Percentiles rank a stretch among this genome's conserved stretches.
Conservation (phyloP, 495 filamentous ascomycete species). For the Alectoria sarmentosa region DNA sequence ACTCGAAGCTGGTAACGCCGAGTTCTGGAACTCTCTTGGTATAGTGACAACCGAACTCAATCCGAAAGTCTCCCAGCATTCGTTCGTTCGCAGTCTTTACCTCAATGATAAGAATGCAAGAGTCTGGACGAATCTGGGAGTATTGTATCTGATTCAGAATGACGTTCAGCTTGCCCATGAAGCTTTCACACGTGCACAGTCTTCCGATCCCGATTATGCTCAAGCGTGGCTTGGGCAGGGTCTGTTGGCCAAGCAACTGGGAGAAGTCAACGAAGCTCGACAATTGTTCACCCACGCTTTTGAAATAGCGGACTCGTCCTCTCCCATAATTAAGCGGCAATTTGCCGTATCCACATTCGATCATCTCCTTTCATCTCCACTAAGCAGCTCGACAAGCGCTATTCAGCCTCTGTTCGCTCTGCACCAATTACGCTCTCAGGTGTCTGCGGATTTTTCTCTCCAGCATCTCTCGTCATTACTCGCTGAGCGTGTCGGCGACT, state of each 20-base stretch:
- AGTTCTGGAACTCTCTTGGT: constrained; percentile 97
- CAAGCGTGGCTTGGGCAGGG: constrained; percentile 94
- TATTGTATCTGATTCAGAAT: constrained; percentile 75
- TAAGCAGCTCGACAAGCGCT: constrained; percentile 52
- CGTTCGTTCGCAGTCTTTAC: constrained; percentile 85
- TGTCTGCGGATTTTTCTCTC: constrained; percentile 57
- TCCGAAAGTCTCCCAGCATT: constrained; percentile 84
- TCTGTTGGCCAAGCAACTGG: constrained; percentile 67
- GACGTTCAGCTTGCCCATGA: constrained; percentile 79
- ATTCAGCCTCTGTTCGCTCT: constrained; percentile 83
- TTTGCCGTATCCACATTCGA: constrained; percentile 77
- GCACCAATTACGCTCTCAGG: constrained; percentile 64
- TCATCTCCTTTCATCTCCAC: constrained; percentile 50
- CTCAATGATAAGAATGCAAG: constrained; percentile 82
- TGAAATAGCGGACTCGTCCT: constrained; percentile 76
- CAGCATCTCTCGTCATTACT: constrained; percentile 75
- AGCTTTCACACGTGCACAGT: constrained; percentile 85
- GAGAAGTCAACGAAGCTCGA: constrained; percentile 66
- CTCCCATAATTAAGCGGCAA: constrained; percentile 61
- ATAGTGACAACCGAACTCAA: constrained; percentile 81
- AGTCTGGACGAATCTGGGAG: constrained; percentile 85
- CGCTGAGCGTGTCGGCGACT: constrained; percentile 68
- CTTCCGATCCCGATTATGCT: constrained; percentile 84
- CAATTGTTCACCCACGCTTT: constrained; percentile 91
- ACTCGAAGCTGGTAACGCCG: constrained; percentile 85